These are phyloP conservation scores for Suillus placidus DNA, from an alignment of 768 basidiomycete genomes.

Conservation along the genomic window DNA sequence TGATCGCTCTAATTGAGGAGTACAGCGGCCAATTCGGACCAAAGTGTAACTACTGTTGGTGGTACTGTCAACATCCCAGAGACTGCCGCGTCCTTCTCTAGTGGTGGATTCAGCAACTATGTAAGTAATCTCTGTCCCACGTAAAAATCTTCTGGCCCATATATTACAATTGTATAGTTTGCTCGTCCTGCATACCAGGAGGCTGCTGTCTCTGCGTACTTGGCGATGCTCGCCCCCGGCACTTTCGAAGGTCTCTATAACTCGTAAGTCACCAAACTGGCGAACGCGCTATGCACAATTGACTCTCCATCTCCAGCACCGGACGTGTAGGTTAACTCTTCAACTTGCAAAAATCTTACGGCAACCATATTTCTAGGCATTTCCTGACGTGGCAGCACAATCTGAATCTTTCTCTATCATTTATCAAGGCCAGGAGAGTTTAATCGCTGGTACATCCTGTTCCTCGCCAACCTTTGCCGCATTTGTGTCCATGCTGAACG, in stretches of 20 bases:
- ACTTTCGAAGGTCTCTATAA: conserved; percentile 65
- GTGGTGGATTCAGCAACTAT: conserved; percentile 75
- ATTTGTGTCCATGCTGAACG: conserved; percentile 66
- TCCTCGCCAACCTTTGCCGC: conserved; percentile 66
- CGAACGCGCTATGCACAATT: conserved; percentile 1
- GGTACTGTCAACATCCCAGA: conserved; percentile 66
- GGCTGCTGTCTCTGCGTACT: conserved; percentile 44
- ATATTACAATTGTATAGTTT: conserved; percentile 40
- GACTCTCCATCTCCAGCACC: conserved; percentile 30
- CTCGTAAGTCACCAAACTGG: conserved; percentile 37
- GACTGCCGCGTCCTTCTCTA: conserved; percentile 60
- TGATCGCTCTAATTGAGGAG: not conserved
- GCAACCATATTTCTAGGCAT: conserved; percentile 39
- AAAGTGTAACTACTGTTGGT: conserved; percentile 73
- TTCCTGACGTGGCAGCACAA: conserved; percentile 72
- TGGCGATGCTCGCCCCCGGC: conserved; percentile 46
- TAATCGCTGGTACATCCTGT: conserved; percentile 66
- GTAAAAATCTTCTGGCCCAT: not conserved
- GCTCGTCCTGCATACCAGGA: conserved; percentile 57
- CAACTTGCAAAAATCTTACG: not conserved
- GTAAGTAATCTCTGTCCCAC: conserved; percentile 37
- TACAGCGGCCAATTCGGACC: not conserved
- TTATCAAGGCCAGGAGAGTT: conserved; percentile 39
- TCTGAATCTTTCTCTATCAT: conserved; percentile 51
- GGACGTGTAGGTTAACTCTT: conserved; percentile 51